Evolutionary conservation across 2,329 filamentous ascomycete genomes (phyloP).

Genomic region (Clonostachys rosea): DNA sequence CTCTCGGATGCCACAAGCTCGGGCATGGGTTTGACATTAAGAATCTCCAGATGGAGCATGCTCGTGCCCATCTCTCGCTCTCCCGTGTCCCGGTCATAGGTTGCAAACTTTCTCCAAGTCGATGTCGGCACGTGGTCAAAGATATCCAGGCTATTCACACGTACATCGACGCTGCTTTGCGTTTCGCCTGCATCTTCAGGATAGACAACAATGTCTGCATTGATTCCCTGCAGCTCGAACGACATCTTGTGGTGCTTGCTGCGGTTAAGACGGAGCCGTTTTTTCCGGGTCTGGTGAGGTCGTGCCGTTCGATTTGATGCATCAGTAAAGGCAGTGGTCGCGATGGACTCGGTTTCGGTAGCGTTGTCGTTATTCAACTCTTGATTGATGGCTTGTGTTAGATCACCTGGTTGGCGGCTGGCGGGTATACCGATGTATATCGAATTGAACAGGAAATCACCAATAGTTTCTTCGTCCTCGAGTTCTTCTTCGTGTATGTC

Average conservation of each 20-base stretch:
- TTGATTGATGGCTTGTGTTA: slow-evolving; percentile 80
- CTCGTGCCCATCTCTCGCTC: slow-evolving; percentile 79
- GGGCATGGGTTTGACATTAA: slow-evolving; percentile 82
- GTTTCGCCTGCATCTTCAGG: slow-evolving; percentile 74
- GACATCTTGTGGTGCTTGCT: slow-evolving; percentile 94
- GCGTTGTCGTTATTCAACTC: slow-evolving; percentile 81
- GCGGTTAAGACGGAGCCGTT: slow-evolving; percentile 69
- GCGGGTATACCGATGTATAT: slow-evolving; percentile 94
- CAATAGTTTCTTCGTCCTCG: slow-evolving; percentile 82
- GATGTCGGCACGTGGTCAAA: slow-evolving; percentile 94
- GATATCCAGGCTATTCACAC: slow-evolving; percentile 78
- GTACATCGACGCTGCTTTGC: slow-evolving; percentile 80
- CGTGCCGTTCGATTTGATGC: slow-evolving; percentile 46
- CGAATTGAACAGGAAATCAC: slow-evolving; percentile 96
- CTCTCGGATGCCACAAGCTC: slow-evolving; percentile 86
- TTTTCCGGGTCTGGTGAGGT: slow-evolving; percentile 38
- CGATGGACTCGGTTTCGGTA: slow-evolving; percentile 87
- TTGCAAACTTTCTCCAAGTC: slow-evolving; percentile 97
- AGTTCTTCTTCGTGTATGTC: slow-evolving; percentile 63
- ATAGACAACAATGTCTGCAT: slow-evolving; percentile 77
- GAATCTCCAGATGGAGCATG: slow-evolving; percentile 85
- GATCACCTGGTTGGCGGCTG: slow-evolving; percentile 77
- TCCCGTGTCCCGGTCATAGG: slow-evolving; percentile 85
- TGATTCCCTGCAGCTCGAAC: slow-evolving; percentile 83
- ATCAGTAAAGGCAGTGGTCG: slow-evolving; percentile 66